Conservation (phyloP, 176 grass and related monocot genomes). For the Leersia perrieri region DNA sequence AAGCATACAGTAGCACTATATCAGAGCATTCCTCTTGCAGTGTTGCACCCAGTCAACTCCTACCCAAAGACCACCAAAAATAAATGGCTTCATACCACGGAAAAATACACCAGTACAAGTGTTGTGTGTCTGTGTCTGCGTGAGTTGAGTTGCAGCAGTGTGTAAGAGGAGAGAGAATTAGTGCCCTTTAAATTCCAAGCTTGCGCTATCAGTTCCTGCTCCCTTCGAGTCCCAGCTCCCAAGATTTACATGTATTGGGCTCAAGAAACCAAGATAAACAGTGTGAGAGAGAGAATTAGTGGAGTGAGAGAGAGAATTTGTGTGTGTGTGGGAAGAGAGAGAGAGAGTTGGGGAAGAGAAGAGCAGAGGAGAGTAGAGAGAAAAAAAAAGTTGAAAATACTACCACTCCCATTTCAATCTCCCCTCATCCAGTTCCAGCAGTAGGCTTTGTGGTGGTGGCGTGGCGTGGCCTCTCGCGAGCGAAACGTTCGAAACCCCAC, state of each 20-base stretch:
- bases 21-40: constrained; percentile 63
- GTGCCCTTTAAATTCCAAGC: constrained; percentile 29
- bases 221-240: neutral
- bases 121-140: neutral
- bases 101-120: neutral
- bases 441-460: no score
- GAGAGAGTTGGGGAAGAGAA: neutral
- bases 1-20: constrained; percentile 59
- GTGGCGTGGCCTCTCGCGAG: neutral
- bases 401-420: neutral
- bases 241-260: constrained; percentile 6
- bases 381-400: constrained; percentile 24
- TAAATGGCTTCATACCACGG: neutral
- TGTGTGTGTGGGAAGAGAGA: neutral
- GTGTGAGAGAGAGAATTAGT: neutral
- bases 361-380: neutral
- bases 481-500: constrained; percentile 3
- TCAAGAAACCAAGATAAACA: constrained; percentile 10
- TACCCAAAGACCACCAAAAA: constrained; percentile 42
- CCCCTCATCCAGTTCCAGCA: no score
- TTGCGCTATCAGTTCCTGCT: constrained; percentile 9
- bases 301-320: neutral
- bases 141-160: neutral
- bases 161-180: neutral
- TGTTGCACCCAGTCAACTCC: constrained; percentile 39